These are phyloP conservation scores for Fraxinus ornus DNA, from an alignment of 305 asterid genomes.

Conservation along the genomic window DNA sequence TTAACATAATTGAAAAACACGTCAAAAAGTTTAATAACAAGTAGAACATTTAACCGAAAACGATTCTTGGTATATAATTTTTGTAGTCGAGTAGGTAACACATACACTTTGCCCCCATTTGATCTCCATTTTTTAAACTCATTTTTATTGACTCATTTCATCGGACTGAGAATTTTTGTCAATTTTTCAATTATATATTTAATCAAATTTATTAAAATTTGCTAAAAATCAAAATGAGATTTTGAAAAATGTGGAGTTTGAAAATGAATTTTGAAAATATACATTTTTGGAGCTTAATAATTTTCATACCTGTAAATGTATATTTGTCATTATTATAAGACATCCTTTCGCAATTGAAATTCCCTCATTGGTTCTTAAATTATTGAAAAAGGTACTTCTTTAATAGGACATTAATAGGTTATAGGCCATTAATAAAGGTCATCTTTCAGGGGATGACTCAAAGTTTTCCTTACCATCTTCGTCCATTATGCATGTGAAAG, in stretches of 20 bases:
- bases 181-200: background rate
- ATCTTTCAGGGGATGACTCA: background rate
- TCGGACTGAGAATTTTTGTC: background rate
- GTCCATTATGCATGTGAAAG: slow-evolving; percentile 29
- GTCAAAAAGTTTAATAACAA: too few species aligned
- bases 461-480: background rate
- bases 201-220: background rate
- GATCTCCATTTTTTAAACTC: background rate
- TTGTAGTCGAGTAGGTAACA: background rate
- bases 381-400: background rate
- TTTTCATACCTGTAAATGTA: too few species aligned
- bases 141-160: background rate
- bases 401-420: background rate
- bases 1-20: too few species aligned
- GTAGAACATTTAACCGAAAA: too few species aligned
- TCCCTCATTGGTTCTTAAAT: background rate
- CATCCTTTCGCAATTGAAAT: background rate
- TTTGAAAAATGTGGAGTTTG: too few species aligned
- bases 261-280: too few species aligned
- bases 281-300: too few species aligned
- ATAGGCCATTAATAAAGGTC: background rate
- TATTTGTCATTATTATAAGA: too few species aligned
- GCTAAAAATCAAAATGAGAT: too few species aligned
- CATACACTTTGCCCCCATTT: background rate
- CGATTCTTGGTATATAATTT: background rate